Base-by-base conservation (phyloP, 1,284 basidiomycete species). In the Trichosporon coremiiforme region DNA sequence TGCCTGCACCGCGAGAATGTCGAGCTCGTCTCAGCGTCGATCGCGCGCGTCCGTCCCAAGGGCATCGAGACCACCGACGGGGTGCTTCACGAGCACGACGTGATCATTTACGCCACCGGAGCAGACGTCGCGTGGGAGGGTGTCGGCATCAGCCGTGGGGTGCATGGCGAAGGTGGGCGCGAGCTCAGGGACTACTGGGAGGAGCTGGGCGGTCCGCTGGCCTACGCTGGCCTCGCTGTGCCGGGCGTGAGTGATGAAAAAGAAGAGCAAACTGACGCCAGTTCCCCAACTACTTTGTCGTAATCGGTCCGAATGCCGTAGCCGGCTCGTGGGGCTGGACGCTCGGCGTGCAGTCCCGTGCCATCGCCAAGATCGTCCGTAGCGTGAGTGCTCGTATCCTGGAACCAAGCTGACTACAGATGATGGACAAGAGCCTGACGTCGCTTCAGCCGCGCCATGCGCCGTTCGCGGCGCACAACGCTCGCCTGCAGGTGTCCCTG, bases 201-300 rank as follows among this genome's bases (percentile, higher is more conserved):
- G 8, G 33, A 33, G 3, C 8, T 33, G 33, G 33, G 33, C 33
- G 33, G 33, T 3, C 33, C 33, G 33, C 33, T 4, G 8, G 33
- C 33, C 4, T 33, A 33, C 8, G 33, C 33, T 8, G 33, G 33
- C 4, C 33, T 33, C 33, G 33, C 33, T 33, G 33, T 33, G 3
- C 33, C 33, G 33, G 33, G 33, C 33, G 33, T 33, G 33, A 33
- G 33, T 33, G 45, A 17, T n/a, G 9, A n/a, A 17, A 8, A 2
- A 47, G 17, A 20, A n/a, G n/a, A n/a, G n/a, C n/a, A n/a, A n/a
- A n/a, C 53, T 60, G 64, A 65, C 29, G 33, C 13, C 33, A 73
- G 68, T 77, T 73, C 50, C 75, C 76, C 4, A 76, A 77, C 71
- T 70, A 71, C 60, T 77, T 77, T 41, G 64, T 67, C 53, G 66